Evolutionary conservation across 2,329 filamentous ascomycete species (phyloP), one percentile per base, ranked within the genome.

Genomic region (Pseudocercospora fuligena): DNA sequence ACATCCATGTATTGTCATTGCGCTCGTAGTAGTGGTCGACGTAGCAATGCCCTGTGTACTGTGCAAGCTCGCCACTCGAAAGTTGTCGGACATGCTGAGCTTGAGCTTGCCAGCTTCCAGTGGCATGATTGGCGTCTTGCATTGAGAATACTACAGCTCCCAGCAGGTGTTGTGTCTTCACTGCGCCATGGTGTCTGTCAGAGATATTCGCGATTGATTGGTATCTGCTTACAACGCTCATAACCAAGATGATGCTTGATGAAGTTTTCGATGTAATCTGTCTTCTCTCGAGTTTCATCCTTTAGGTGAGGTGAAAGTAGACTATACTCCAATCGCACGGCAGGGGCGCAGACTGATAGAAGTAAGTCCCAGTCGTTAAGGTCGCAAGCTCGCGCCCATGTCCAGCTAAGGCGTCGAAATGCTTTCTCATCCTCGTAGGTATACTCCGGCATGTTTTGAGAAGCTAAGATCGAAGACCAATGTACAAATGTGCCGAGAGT

Each of bases 11-110:
- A 3, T 16, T 27, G 2, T 25, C 49, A 7, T 29, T 54, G 49
- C 49, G 49, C 25, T 54, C 49, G 49, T 29, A 54, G 49, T 25
- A 54, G 23, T 54, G 49, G 23, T 54, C 49, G 12, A 54, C 49
- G 49, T 29, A 54, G 49, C 49, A 54, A 14, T 16, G 21, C 4
- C 19, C 49, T 16, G 49, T 54, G 12, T 54, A 54, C 49, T 54
- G 49, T 14, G 49, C 49, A 9, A 7, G 7, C 14, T 29, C 25
- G 23, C 9, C 49, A 19, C 12, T 29, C 14, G 49, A 14, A 14
- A 54, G 23, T 5, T 23, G 19, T 16, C 25, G 21, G 23, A 54
- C 25, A 27, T 54, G 49, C 49, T 54, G 23, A 11, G 21, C 49
- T 29, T 54, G 49, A 29, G 6, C 14, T 25, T 54, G 49, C 49